Conservation (phyloP, 805 yeast genomes). For the Saccharomycopsis guyanensis region DNA sequence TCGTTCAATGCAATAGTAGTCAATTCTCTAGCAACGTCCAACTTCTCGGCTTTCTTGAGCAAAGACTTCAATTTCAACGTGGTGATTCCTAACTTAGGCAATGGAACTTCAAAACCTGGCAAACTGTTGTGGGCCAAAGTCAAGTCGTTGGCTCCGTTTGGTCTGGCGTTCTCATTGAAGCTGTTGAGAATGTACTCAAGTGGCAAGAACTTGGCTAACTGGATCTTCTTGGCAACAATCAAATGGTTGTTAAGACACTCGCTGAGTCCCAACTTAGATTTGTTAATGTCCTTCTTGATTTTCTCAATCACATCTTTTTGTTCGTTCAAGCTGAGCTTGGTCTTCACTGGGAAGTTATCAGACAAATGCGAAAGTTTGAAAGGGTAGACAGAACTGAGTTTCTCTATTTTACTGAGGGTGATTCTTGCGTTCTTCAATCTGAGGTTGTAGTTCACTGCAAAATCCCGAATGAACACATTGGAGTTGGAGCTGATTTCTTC, state of each 20-base stretch:
- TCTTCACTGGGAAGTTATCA: constrained; percentile 49
- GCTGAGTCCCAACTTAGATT: constrained; percentile 64
- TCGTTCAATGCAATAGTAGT: constrained; percentile 61
- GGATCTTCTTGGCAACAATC: constrained; percentile 66
- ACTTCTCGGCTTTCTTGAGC: constrained; percentile 41
- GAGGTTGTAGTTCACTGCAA: constrained; percentile 70
- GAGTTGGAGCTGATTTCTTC: constrained; percentile 48
- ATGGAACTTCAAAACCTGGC: constrained; percentile 69
- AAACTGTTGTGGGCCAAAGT: constrained; percentile 30
- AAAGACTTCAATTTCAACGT: constrained; percentile 60
- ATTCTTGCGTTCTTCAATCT: constrained; percentile 69
- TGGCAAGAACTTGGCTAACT: constrained; percentile 66
- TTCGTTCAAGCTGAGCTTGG: constrained; percentile 27
- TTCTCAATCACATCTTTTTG: constrained; percentile 31
- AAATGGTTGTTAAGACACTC: constrained; percentile 78
- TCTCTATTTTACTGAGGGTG: constrained; percentile 63
- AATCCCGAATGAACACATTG: constrained; percentile 77
- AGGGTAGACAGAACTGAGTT: constrained; percentile 77
- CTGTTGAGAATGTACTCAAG: constrained; percentile 54
- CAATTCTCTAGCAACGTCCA: constrained; percentile 68
- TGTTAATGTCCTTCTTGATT: constrained; percentile 48
- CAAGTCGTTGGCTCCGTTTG: constrained; percentile 51
- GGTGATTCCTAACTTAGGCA: constrained; percentile 66
- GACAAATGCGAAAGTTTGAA: constrained; percentile 76
- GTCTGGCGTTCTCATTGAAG: constrained; percentile 35